Percentiles rank a stretch among this genome's conserved stretches.
phyloP scores from a whole-genome alignment of 495 filamentous ascomycete genomes.

The Hyaloscypha hepaticicola region DNA sequence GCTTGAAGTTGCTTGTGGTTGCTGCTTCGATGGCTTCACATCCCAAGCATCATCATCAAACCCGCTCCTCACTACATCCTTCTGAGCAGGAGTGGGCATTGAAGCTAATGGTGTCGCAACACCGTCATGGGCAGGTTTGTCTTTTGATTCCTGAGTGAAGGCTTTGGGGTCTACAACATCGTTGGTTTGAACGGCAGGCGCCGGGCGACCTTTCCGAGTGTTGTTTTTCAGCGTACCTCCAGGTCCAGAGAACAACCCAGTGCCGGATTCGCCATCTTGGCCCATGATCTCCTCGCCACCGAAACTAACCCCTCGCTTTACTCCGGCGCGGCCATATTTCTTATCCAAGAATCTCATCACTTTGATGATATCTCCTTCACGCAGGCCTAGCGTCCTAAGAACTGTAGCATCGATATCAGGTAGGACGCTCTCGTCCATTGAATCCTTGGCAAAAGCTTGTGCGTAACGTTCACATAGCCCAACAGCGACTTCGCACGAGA shows the following conservation, averaged over 20 bases:
- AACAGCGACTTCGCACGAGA: slow-evolving; percentile 84
- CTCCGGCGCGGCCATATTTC: slow-evolving; percentile 67
- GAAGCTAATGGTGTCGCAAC: slow-evolving; percentile 44
- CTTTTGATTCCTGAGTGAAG: slow-evolving; percentile 61
- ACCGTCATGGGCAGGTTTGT: slow-evolving; percentile 44
- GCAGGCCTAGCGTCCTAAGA: slow-evolving; percentile 81
- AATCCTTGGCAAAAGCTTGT: slow-evolving; percentile 81
- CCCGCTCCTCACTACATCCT: slow-evolving; percentile 56
- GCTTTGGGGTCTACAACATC: slow-evolving; percentile 86
- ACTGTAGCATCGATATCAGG: slow-evolving; percentile 81
- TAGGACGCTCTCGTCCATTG: slow-evolving; percentile 90
- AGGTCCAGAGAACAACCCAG: slow-evolving; percentile 87
- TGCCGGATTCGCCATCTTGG: slow-evolving; percentile 48
- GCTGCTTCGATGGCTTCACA: slow-evolving; percentile 82
- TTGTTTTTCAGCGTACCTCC: slow-evolving; percentile 89
- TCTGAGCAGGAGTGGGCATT: slow-evolving; percentile 38
- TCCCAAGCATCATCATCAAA: slow-evolving; percentile 99
- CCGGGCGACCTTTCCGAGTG: slow-evolving; percentile 87
- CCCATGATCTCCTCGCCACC: slow-evolving; percentile 55
- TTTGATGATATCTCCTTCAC: slow-evolving; percentile 94
- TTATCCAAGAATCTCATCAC: slow-evolving; percentile 87
- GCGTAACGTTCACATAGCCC: slow-evolving; percentile 94
- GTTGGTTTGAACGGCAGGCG: slow-evolving; percentile 77
- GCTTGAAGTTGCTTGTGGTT: slow-evolving; percentile 36
- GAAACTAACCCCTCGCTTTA: slow-evolving; percentile 59